Conservation (phyloP, 2,329 filamentous ascomycete genomes). For the Aspergillus hortae region DNA sequence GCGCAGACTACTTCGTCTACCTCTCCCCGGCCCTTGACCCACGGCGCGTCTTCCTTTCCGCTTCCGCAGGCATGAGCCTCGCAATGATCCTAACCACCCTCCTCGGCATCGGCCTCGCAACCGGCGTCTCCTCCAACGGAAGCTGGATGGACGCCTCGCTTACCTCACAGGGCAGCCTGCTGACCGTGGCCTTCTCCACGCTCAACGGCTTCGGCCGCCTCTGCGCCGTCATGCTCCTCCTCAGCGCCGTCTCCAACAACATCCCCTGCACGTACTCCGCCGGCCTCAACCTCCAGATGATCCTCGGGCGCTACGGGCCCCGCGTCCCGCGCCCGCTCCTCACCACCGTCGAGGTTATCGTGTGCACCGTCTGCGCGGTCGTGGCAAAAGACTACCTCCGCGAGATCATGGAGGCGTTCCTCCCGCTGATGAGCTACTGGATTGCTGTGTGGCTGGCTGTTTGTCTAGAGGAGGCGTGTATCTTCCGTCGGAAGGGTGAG, state of each 20-base stretch:
- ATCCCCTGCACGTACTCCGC: constrained; percentile 42
- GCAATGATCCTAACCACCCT: constrained; percentile 32
- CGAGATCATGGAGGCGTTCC: constrained; percentile 42
- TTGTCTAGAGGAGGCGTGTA: constrained; percentile 37
- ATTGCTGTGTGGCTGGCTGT: constrained; percentile 38
- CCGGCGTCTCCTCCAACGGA: constrained; percentile 24
- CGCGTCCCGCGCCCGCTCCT: constrained; percentile 40
- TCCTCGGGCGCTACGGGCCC: constrained; percentile 30
- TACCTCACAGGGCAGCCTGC: constrained; percentile 28
- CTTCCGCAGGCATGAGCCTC: constrained; percentile 30
- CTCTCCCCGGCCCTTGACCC: constrained; percentile 32
- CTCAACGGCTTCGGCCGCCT: constrained; percentile 40
- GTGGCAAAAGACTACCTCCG: constrained; percentile 40
- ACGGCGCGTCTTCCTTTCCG: constrained; percentile 33
- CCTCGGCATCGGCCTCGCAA: constrained; percentile 40
- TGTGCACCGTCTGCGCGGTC: constrained; percentile 42
- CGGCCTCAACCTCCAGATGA: constrained; percentile 39
- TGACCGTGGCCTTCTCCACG: constrained; percentile 32
- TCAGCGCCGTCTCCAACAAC: constrained; percentile 41
- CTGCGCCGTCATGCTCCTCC: constrained; percentile 38
- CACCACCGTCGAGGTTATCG: constrained; percentile 37
- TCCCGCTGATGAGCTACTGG: constrained; percentile 47
- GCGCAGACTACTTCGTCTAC: constrained; percentile 43
- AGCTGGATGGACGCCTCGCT: constrained; percentile 29
- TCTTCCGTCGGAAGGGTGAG: constrained; percentile 34